Percentiles rank a stretch among this genome's conserved stretches.
Conservation (phyloP, 495 filamentous ascomycete genomes). For the Lepraria neglecta region DNA sequence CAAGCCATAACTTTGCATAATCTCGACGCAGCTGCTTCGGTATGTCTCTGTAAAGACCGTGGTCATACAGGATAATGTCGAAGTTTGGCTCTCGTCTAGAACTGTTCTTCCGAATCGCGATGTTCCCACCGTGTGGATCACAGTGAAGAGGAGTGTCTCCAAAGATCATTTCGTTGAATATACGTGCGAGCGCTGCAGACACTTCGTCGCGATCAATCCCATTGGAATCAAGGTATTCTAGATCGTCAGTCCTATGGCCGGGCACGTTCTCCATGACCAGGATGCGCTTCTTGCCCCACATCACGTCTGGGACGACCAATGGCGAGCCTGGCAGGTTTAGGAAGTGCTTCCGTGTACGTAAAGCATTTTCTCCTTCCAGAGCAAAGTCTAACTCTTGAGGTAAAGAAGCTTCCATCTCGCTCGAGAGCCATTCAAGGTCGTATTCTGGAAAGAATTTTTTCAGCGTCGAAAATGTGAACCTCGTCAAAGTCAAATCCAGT, state of each 20-base stretch:
- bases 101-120: conserved; percentile 76
- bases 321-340: conserved; percentile 59
- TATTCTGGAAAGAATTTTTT: conserved; percentile 96
- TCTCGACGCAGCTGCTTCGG: conserved; percentile 67
- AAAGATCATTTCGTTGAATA: conserved; percentile 99
- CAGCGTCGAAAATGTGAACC: conserved; percentile 81
- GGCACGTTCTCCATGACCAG: conserved; percentile 93
- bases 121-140: conserved; percentile 96
- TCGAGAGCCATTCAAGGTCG: conserved; percentile 89
- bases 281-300: conserved; percentile 85
- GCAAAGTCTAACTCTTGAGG: conserved; percentile 89
- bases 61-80: conserved; percentile 88
- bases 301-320: conserved; percentile 80
- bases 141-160: conserved; percentile 90
- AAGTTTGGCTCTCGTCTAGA: conserved; percentile 62
- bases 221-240: conserved; percentile 76
- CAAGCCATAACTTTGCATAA: conserved; percentile 97
- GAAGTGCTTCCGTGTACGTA: conserved; percentile 72
- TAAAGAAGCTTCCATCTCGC: conserved; percentile 85
- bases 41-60: conserved; percentile 94
- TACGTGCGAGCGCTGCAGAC: conserved; percentile 79
- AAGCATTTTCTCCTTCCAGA: conserved; percentile 81
- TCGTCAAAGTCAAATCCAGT: conserved; percentile 78
- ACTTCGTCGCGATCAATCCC: conserved; percentile 93
- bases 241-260: conserved; percentile 82